Evolutionary conservation across 2,329 filamentous ascomycete genomes (phyloP).

Genomic region (Hymenoscyphus infarciens): DNA sequence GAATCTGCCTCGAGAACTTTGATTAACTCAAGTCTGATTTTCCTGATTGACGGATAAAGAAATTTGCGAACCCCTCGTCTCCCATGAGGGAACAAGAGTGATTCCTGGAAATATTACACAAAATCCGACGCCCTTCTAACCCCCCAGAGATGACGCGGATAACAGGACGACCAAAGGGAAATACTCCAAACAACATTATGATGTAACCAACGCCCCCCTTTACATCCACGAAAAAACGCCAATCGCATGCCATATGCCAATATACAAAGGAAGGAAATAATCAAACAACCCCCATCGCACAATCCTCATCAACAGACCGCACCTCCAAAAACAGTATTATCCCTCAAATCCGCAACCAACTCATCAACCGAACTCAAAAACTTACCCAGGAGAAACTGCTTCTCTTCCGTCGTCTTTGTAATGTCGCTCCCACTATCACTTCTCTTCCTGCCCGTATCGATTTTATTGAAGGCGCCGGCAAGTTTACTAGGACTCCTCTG

Average conservation of each 20-base stretch:
- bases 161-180: neutral
- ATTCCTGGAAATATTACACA: constrained; percentile 17
- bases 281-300: neutral
- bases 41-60: neutral
- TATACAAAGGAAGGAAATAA: neutral
- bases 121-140: neutral
- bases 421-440: constrained; percentile 37
- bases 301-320: constrained; percentile 44
- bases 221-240: neutral
- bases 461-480: constrained; percentile 51
- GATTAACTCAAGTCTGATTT: neutral
- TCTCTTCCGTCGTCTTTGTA: constrained; percentile 60
- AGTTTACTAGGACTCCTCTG: constrained; percentile 69
- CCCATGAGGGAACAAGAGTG: neutral
- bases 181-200: neutral
- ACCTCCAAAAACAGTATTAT: constrained; percentile 68
- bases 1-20: neutral
- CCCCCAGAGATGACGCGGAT: neutral
- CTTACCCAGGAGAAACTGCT: constrained; percentile 60
- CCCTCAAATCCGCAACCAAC: constrained; percentile 68
- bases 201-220: neutral
- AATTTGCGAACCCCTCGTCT: neutral
- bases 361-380: constrained; percentile 62
- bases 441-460: constrained; percentile 35
- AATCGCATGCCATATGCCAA: neutral